These are phyloP conservation scores for Rubus parviflorus DNA, from an alignment of 306 rosid species.

Conservation along the genomic window DNA sequence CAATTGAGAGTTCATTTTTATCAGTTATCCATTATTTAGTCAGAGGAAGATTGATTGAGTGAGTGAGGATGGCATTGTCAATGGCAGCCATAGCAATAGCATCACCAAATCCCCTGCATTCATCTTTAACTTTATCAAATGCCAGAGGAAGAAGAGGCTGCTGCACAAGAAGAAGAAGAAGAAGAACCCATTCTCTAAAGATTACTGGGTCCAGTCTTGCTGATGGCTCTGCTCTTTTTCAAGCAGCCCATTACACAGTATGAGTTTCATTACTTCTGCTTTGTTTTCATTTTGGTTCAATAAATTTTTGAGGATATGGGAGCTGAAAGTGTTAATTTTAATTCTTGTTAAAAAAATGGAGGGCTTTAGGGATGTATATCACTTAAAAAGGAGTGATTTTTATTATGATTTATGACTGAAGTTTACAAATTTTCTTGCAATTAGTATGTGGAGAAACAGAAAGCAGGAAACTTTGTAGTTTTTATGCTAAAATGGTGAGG, in stretches of 20 bases:
- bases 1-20: conserved; percentile 5
- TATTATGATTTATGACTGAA: background rate
- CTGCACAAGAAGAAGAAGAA: conserved; percentile 10
- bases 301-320: no score
- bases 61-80: conserved; percentile 17
- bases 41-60: background rate
- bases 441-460: conserved; percentile 2
- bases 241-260: conserved; percentile 80
- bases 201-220: conserved; percentile 56
- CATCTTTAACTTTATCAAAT: conserved; percentile 17
- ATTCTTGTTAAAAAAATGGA: no score
- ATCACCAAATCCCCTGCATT: conserved; percentile 30
- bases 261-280: background rate
- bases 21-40: conserved; percentile 1
- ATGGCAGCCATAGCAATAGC: conserved; percentile 18
- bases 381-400: background rate
- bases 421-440: background rate
- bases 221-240: conserved; percentile 68
- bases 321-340: background rate
- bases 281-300: no score
- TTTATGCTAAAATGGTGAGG: background rate
- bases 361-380: background rate
- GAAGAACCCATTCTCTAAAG: conserved; percentile 31
- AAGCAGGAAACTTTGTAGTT: background rate
- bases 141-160: conserved; percentile 3